Evolutionary conservation across 2,329 filamentous ascomycete species (phyloP), one percentile per base, ranked within the genome.

Genomic region (Clarireedia hainanense): DNA sequence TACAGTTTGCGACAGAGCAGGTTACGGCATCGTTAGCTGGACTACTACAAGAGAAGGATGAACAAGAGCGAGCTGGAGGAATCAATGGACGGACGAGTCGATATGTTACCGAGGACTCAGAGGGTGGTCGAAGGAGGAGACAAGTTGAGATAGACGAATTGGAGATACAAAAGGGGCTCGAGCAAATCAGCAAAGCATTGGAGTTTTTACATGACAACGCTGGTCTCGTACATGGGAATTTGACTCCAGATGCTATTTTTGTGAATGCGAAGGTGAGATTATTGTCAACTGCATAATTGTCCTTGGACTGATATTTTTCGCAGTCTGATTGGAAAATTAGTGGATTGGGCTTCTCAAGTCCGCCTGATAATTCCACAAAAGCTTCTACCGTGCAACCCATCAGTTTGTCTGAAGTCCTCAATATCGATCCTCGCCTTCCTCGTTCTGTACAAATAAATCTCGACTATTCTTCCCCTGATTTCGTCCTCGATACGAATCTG

Each of bases 251-350:
- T 61, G 89, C 91, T 17, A 84, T 99, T 61, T 86, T 96, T 62
- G 84, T 99, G 71, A 99, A 99, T 73, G 83, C 89, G 42, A 99
- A 99, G 81, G 85, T 82, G 74, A 59, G 79, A 70, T 48, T 20
- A 6, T 26, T 47, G n/a, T 55, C 17, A 26, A 46, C 20, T 27
- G 27, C 17, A 52, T 47, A 50, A 30, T 37, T 48, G 17, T 34
- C 52, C 39, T 57, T 26, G 63, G 54, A 71, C 67, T 68, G 53
- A 30, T 30, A 68, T 59, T 72, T 72, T 71, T 68, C 59, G 66
- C 66, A 89, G 85, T 95, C 89, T 48, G 94, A 99, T 71, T 99
- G 94, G 94, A 99, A 99, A 71, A 89, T 99, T 59, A 92, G 91
- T 64, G 94, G 92, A n/a, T 79, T 99, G 40, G 83, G 88, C 0